These are phyloP conservation scores for Trichophyton simii DNA, from an alignment of 2,329 filamentous ascomycete genomes.

Conservation along the genomic window DNA sequence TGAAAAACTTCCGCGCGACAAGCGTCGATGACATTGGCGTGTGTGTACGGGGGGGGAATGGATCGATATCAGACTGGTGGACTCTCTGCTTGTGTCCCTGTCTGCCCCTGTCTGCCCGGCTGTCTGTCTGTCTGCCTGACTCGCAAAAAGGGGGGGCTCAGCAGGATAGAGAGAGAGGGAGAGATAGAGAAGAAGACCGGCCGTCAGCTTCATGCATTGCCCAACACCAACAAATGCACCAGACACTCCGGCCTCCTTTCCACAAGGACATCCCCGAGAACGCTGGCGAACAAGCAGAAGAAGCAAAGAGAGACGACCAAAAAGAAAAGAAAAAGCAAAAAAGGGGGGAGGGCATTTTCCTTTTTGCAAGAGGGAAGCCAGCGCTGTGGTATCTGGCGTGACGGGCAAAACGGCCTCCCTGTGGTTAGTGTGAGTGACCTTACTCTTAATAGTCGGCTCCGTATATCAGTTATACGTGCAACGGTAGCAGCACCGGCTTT, in stretches of 20 bases:
- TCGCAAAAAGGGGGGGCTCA: background rate
- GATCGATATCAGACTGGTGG: too few species aligned
- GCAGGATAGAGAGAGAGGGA: background rate
- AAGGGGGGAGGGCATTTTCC: background rate
- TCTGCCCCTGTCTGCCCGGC: too few species aligned
- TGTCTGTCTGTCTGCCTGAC: too few species aligned
- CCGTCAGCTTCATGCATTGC: background rate
- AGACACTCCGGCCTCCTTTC: background rate
- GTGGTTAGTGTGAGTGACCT: background rate
- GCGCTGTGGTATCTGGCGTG: background rate
- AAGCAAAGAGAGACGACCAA: background rate
- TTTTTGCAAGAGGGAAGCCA: background rate
- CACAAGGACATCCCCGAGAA: background rate
- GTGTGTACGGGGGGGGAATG: background rate
- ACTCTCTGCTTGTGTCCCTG: too few species aligned
- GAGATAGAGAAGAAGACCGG: background rate
- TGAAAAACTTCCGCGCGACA: constrained; percentile 1
- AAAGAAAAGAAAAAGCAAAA: background rate
- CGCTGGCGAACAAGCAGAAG: background rate
- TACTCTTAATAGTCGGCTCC: background rate
- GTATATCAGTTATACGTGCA: background rate
- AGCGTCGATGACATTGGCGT: background rate
- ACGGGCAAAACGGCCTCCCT: too few species aligned
- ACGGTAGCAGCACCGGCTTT: background rate
- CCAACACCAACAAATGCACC: background rate